Percentiles rank a stretch among this genome's conserved stretches.
Conservation (phyloP, 2,329 filamentous ascomycete genomes). For the Scytalidium sp. region DNA sequence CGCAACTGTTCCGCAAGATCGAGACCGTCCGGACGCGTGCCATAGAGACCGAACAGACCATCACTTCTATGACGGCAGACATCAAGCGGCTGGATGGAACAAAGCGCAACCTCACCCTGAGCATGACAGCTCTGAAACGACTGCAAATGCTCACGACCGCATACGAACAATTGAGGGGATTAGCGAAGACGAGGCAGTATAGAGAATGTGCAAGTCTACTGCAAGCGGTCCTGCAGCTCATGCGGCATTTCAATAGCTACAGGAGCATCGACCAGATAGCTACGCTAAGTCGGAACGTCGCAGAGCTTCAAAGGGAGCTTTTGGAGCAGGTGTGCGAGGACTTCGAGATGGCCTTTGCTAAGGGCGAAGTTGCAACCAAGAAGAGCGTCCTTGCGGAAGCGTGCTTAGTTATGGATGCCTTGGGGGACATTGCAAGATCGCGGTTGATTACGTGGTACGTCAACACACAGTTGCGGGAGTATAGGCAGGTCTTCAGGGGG, state of each 20-base stretch:
- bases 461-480: conserved; percentile 94
- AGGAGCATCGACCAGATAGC: conserved; percentile 98
- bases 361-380: conserved; percentile 72
- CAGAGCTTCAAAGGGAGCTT: conserved; percentile 87
- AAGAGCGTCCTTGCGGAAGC: conserved; percentile 76
- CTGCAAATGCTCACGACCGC: conserved; percentile 98
- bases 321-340: conserved; percentile 99
- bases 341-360: conserved; percentile 93
- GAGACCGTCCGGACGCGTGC: conserved; percentile 88
- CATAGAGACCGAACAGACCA: conserved; percentile 88
- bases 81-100: conserved; percentile 97
- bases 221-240: conserved; percentile 93
- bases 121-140: conserved; percentile 96
- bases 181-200: conserved; percentile 86
- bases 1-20: conserved; percentile 89
- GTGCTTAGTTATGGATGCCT: conserved; percentile 89
- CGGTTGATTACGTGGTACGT: conserved; percentile 94
- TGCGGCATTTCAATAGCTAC: conserved; percentile 98
- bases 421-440: conserved; percentile 81
- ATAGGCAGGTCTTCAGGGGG: conserved; percentile 90
- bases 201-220: conserved; percentile 90
- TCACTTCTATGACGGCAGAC: conserved; percentile 98
- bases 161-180: conserved; percentile 88
- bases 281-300: conserved; percentile 84
- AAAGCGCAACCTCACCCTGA: conserved; percentile 92